Conservation (phyloP, 106 monocot species). For the Dendrobium officinale region DNA sequence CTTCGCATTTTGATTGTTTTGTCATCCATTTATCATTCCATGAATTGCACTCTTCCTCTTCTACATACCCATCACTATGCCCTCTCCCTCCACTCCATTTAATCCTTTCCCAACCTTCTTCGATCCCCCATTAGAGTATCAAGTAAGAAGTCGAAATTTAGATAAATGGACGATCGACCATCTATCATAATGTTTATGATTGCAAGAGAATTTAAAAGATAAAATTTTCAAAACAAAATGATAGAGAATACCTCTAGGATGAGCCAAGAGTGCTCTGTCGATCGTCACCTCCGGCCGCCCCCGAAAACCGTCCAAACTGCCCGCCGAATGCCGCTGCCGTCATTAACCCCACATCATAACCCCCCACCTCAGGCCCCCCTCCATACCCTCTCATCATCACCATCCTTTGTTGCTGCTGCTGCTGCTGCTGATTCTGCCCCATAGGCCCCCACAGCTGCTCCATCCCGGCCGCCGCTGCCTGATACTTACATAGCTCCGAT, state of each 20-base stretch:
- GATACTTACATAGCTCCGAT: slow-evolving; percentile 67
- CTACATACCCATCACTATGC: too few relatives aligned
- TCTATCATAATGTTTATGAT: too few relatives aligned
- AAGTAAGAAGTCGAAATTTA: too few relatives aligned
- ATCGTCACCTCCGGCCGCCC: background rate
- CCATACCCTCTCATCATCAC: background rate
- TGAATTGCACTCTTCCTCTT: too few relatives aligned
- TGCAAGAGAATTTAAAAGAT: too few relatives aligned
- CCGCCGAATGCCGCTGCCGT: background rate
- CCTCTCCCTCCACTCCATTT: too few relatives aligned
- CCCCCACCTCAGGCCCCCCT: background rate
- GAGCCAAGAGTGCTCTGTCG: background rate
- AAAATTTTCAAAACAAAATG: too few relatives aligned
- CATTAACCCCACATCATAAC: background rate
- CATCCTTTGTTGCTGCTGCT: slow-evolving; percentile 3
- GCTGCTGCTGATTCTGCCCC: background rate
- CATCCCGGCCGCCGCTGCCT: background rate
- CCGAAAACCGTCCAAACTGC: background rate
- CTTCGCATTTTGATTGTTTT: too few relatives aligned
- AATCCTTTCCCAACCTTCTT: too few relatives aligned
- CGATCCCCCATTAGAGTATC: too few relatives aligned
- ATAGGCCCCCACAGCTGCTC: background rate
- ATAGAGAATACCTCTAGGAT: background rate
- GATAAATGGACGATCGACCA: too few relatives aligned
- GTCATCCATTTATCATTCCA: too few relatives aligned